phyloP scores from a whole-genome alignment of 1,284 basidiomycete genomes.

The Polyporus tsugae region DNA sequence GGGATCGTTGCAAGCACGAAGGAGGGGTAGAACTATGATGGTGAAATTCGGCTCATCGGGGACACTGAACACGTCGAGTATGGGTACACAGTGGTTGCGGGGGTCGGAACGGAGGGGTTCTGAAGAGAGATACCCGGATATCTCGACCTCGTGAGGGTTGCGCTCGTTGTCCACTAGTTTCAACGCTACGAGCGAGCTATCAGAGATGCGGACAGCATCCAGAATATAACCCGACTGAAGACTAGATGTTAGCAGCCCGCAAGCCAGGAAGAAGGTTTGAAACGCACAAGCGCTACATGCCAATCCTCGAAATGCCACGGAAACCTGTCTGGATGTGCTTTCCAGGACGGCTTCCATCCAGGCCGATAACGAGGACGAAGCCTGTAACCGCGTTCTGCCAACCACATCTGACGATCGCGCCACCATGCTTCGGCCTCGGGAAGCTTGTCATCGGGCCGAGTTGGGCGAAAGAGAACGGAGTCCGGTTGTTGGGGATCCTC shows the following conservation, averaged over 20 bases:
- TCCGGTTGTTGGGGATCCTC: no score
- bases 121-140: conserved; percentile 17
- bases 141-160: conserved; percentile 23
- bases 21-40: conserved; percentile 40
- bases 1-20: conserved; percentile 30
- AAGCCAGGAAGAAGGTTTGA: not conserved
- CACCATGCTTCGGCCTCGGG: conserved; percentile 7
- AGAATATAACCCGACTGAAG: conserved; percentile 11
- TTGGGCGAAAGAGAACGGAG: no score
- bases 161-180: conserved; percentile 8
- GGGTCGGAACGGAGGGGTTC: conserved; percentile 30
- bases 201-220: conserved; percentile 23
- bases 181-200: conserved; percentile 21
- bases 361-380: conserved; percentile 29
- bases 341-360: conserved; percentile 32
- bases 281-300: conserved; percentile 17
- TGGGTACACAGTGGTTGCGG: conserved; percentile 39
- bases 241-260: not conserved
- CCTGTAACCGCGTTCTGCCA: conserved; percentile 28
- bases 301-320: not conserved
- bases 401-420: conserved; percentile 27
- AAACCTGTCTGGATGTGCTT: not conserved
- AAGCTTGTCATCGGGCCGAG: no score
- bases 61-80: conserved; percentile 36
- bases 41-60: conserved; percentile 25